Percentiles rank a stretch among this genome's conserved stretches.
Conservation (phyloP, 352 stramenopile genomes). For the Globisporangium alternatum region DNA sequence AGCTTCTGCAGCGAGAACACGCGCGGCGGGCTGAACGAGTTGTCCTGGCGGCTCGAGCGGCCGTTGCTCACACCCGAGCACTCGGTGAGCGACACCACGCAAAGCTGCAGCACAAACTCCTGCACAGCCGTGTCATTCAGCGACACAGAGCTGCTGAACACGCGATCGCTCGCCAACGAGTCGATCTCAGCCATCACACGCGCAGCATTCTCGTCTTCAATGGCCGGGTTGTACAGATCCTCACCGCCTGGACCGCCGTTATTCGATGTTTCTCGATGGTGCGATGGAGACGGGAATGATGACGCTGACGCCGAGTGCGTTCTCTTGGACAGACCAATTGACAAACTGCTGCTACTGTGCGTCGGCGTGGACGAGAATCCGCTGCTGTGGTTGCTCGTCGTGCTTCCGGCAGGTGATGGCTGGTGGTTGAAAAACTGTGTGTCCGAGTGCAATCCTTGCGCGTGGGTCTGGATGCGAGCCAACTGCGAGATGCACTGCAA, state of each 20-base stretch:
- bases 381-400: slow-evolving; percentile 18
- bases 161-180: slow-evolving; percentile 82
- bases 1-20: slow-evolving; percentile 99
- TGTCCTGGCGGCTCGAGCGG: slow-evolving; percentile 31
- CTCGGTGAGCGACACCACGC: slow-evolving; percentile 89
- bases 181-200: slow-evolving; percentile 86
- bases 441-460: slow-evolving; percentile 83
- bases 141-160: slow-evolving; percentile 88
- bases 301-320: slow-evolving; percentile 21
- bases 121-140: slow-evolving; percentile 76
- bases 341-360: slow-evolving; percentile 25
- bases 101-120: slow-evolving; percentile 91
- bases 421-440: slow-evolving; percentile 82
- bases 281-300: slow-evolving; percentile 46
- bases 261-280: slow-evolving; percentile 37
- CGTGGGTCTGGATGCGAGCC: slow-evolving; percentile 95
- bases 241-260: slow-evolving; percentile 29
- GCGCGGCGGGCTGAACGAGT: slow-evolving; percentile 72
- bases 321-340: slow-evolving; percentile 12
- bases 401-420: slow-evolving; percentile 28
- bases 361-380: slow-evolving; percentile 17
- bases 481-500: slow-evolving; percentile 97
- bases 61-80: slow-evolving; percentile 65
- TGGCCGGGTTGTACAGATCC: slow-evolving; percentile 65
- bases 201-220: slow-evolving; percentile 84